Conservation (phyloP, 192 early-diverging fungal genomes). For the Lobosporangium transversale region DNA sequence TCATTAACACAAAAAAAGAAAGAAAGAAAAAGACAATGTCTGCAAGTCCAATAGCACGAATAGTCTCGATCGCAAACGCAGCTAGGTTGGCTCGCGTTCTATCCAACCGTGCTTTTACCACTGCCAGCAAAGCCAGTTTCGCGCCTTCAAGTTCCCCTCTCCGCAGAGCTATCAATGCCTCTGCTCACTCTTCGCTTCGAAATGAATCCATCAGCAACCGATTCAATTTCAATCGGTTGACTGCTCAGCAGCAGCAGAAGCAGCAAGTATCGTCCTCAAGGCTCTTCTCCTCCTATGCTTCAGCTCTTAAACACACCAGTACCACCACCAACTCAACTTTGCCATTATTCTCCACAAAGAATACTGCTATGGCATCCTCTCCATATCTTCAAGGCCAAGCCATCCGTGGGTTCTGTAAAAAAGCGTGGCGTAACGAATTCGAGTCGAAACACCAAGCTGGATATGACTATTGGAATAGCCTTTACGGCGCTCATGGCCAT, state of each 20-base stretch:
- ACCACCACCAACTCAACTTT: neutral
- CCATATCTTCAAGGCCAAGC: conserved; percentile 21
- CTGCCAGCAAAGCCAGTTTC: too few species aligned
- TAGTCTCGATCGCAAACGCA: too few species aligned
- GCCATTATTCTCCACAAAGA: conserved; percentile 2
- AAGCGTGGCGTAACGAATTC: conserved; percentile 15
- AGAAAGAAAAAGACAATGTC: too few species aligned
- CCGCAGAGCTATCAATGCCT: conserved; percentile 4
- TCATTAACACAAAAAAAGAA: too few species aligned
- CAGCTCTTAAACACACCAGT: too few species aligned
- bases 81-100: too few species aligned
- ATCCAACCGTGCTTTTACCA: too few species aligned
- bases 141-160: conserved; percentile 4
- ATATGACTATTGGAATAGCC: conserved; percentile 18
- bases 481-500: too few species aligned
- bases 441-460: conserved; percentile 6
- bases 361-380: conserved; percentile 2
- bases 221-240: neutral
- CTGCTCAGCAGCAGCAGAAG: neutral
- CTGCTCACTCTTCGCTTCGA: too few species aligned
- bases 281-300: conserved; percentile 16
- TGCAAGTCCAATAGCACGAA: too few species aligned
- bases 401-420: conserved; percentile 22
- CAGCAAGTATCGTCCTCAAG: conserved; percentile 12
- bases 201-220: neutral